Evolutionary conservation across 331 rosid species (phyloP), one percentile per base, ranked within the genome.

Genomic region (Acacia concinna): DNA sequence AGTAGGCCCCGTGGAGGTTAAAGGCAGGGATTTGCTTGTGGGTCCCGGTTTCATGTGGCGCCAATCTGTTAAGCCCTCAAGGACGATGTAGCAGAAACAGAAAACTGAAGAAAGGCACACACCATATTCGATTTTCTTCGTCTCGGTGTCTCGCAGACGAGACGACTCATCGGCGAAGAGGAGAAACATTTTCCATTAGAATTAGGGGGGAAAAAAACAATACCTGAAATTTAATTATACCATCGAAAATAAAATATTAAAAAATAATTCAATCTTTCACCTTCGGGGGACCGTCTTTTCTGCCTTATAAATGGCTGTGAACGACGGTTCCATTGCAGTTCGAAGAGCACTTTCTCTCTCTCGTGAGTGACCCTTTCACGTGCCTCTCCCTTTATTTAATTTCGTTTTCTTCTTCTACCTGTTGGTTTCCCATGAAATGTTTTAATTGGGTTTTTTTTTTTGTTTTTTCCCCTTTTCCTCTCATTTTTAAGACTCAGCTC

Each of bases 41-140:
- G 85, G 85, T 30, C 85, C 87, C 81, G 0, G 46, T 20, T 78
- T 87, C 88, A 88, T 82, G 83, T 84, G 90, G 81, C 87, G 21
- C 8, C 0, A 46, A 79, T 57, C 86, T 71, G 79, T 75, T 40
- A 32, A 65, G 68, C 70, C 34, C 65, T 35, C 75, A 74, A 74
- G 81, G 68, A 31, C 4, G 23, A 15, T 1, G 4, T 46, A 27
- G 64, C 1, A 13, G 62, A 34, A 17, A 51, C 74, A 5, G 4
- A 23, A 57, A 17, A 32, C 40, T 21, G 35, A 21, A 47, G 2
- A 1, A 25, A 32, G 31, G 37, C 1, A 34, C 66, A 44, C 6
- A 34, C 18, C 6, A 2, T 27, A 17, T 32, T 31, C 20, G 25
- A 21, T 63, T 64, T 31, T 35, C 43, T 3, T 14, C 34, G 7